Evolutionary conservation across 257 asterid species (phyloP), one percentile per base, ranked within the genome.

Genomic region (Petunia axillaris): DNA sequence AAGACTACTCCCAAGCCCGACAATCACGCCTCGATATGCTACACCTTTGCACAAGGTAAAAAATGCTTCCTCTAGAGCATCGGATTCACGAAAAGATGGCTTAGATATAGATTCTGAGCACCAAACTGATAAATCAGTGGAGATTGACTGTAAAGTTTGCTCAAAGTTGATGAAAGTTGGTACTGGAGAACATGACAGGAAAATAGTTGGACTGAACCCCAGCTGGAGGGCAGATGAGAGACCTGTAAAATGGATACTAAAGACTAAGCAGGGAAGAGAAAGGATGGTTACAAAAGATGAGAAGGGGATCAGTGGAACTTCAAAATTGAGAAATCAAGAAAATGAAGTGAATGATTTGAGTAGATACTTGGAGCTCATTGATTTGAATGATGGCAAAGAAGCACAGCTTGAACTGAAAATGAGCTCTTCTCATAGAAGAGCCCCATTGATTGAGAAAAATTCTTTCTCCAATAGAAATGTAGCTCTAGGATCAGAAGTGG

Each of bases 371-470:
- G 91, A 88, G 80, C 84, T 84, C 71, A 84, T 89, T 38, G 90
- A 81, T 74, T 86, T 92, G 82, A 80, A 83, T 64, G 83, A 48
- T 79, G 86, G 52, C 8, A 77, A 16, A 53, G 6, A 10, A 50
- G 58, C 9, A 79, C 76, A 71, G 41, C 55, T 65, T 53, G 66
- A 60, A 41, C 63, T 11, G 74, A 77, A 1, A 46, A 77, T 14
- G 16, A 25, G 50, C 40, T 76, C 74, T 25, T 10, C 82, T n/a
- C 58, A 4, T 55, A 75, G 75, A 8, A 91, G 97, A 87, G 85
- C 88, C 74, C 96, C 97, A 35, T 85, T 91, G 7, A 86, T 86
- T 4, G 93, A 93, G 40, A 91, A 78, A 80, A 83, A 84, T 46
- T 81, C 84, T n/a, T 35, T 83, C 52, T 59, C 75, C 83, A 89